Percentiles rank a stretch among this genome's conserved stretches.
Evolutionary conservation across 1,284 basidiomycete species (phyloP).

Genomic region (Microbotryomycetes sp.): DNA sequence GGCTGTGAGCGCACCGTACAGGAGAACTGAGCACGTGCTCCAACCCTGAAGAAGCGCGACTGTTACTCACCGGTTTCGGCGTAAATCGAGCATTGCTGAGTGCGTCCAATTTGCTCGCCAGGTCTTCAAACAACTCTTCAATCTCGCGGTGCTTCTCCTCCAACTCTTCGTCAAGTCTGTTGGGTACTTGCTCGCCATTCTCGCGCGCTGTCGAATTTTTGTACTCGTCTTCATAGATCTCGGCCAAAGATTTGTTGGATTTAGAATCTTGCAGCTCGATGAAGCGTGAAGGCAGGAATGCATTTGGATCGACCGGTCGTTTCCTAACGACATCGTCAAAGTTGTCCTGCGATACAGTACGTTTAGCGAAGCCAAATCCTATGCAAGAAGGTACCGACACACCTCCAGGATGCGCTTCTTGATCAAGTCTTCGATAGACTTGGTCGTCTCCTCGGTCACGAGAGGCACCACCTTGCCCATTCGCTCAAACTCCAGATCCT

Average conservation of each 20-base stretch:
- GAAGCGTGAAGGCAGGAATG: constrained; percentile 82
- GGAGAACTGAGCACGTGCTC: not conserved
- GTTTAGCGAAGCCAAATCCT: not conserved
- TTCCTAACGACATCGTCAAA: constrained; percentile 89
- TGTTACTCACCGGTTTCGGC: constrained; percentile 69
- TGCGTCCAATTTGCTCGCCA: constrained; percentile 86
- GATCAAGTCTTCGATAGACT: constrained; percentile 80
- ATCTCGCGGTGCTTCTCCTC: constrained; percentile 83
- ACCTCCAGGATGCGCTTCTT: constrained; percentile 80
- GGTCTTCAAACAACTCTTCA: constrained; percentile 69
- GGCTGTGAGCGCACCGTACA: constrained; percentile 51
- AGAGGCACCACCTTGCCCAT: constrained; percentile 78
- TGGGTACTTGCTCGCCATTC: constrained; percentile 46
- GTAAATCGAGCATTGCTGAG: constrained; percentile 92
- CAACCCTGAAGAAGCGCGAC: constrained; percentile 2
- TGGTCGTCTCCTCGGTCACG: constrained; percentile 80
- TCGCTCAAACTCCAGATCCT: constrained; percentile 91
- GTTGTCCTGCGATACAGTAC: constrained; percentile 44
- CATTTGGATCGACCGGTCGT: constrained; percentile 67
- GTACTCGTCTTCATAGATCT: constrained; percentile 95
- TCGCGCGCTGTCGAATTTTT: constrained; percentile 55
- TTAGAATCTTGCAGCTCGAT: constrained; percentile 86
- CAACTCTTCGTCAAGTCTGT: constrained; percentile 82
- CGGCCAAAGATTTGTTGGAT: constrained; percentile 79
- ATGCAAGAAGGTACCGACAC: constrained; percentile 29